Base-by-base conservation (phyloP, 2,329 filamentous ascomycete genomes). In the Apiospora hydei region DNA sequence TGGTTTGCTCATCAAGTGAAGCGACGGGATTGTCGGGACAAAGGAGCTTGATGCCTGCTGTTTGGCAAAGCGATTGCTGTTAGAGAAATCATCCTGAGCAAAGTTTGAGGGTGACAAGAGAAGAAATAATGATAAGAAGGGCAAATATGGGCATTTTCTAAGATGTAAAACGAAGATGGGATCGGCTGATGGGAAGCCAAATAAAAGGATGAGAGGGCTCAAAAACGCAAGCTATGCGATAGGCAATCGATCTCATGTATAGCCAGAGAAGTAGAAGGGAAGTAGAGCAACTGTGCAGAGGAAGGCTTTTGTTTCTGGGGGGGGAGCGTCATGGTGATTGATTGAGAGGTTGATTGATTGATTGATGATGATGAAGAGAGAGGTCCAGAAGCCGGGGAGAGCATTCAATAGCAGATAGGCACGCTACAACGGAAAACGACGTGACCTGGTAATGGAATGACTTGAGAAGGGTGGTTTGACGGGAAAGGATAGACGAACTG, bases 1-100 rank as follows among this genome's bases (percentile, higher is more conserved):
- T 64, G 57, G 57, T 64, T 64, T 64, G 76, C 72, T 77, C 75
- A 77, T 76, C 75, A 77, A 77, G 76, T 75, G 72, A 76, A 74
- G 69, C 73, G 77, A 75, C 57, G 57, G 57, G 57, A 41, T 64
- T 64, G 57, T 64, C 57, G 57, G 57, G 41, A 41, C 30, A 68
- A 68, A 44, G 26, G 47, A 51, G 72, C 68, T 71, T 74, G 75
- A 73, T 78, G 85, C 83, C 86, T 87, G 84, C 82, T 85, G 81
- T 83, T 85, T 85, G 84, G 83, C 84, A 82, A 84, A 80, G 85
- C 82, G 84, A 83, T 85, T 85, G 85, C 83, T 78, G 87, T 89
- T 89, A 89, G 88, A 89, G 82, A 84, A 82, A 81, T 81, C 81
- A 86, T 85, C 82, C 83, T 85, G 80, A 82, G 77, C 70, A 77